Conservation (phyloP, 2,329 filamentous ascomycete genomes). For the Colletotrichum gloeosporioides region DNA sequence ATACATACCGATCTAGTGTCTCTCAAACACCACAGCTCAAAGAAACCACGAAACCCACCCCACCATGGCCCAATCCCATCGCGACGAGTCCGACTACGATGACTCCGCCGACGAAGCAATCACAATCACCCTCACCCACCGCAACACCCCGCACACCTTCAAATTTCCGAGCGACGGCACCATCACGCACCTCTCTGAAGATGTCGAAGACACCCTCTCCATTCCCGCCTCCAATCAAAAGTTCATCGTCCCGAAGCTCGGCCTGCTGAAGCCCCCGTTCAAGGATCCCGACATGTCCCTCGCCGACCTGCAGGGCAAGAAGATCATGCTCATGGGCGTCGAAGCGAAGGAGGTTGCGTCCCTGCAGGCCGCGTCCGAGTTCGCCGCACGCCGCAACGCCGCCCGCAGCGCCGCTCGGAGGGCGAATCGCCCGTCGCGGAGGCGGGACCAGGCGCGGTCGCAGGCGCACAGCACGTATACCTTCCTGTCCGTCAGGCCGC, state of each 20-base stretch:
- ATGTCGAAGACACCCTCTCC: conserved; percentile 59
- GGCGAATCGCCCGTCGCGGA: conserved; percentile 41
- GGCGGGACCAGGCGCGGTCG: conserved; percentile 40
- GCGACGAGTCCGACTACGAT: conserved; percentile 9
- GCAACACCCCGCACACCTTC: conserved; percentile 50
- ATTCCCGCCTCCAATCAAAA: conserved; percentile 72
- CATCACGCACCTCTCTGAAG: conserved; percentile 63
- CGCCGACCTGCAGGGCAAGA: conserved; percentile 56
- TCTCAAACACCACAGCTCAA: not conserved
- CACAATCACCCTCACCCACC: conserved; percentile 51
- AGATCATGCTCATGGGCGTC: conserved; percentile 70
- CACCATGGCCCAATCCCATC: conserved; percentile 19
- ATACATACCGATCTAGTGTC: not conserved
- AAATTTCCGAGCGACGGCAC: conserved; percentile 51
- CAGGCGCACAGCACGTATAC: conserved; percentile 74
- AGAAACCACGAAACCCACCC: not conserved
- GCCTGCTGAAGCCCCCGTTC: conserved; percentile 69
- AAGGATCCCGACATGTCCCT: conserved; percentile 60
- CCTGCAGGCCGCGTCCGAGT: conserved; percentile 53
- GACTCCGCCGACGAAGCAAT: conserved; percentile 33
- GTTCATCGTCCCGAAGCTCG: conserved; percentile 68
- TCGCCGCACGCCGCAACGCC: conserved; percentile 53
- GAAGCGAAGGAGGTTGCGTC: conserved; percentile 64
- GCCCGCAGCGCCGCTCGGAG: conserved; percentile 37
- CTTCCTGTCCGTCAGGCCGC: conserved; percentile 78